Percentiles rank a stretch among this genome's conserved stretches.
phyloP scores from a whole-genome alignment of 2,329 filamentous ascomycete species.

The Colletotrichum sp. region DNA sequence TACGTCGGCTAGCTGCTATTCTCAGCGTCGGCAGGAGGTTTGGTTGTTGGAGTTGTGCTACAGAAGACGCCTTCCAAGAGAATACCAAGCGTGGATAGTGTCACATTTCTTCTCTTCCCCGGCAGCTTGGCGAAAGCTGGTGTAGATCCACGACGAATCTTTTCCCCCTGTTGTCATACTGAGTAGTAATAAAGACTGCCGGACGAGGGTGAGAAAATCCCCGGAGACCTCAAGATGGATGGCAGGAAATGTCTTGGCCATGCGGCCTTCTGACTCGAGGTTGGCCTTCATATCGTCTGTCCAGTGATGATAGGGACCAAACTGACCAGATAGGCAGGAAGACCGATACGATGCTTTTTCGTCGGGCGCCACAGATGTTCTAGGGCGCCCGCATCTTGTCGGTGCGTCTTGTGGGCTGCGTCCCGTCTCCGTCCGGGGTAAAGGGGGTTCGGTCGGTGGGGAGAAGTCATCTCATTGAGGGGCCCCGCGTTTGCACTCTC shows the following conservation, averaged over 20 bases:
- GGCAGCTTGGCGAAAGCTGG: conserved; percentile 8
- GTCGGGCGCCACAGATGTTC: not conserved
- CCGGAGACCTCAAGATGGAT: not conserved
- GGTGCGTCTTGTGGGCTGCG: not conserved
- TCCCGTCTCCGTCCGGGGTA: not conserved
- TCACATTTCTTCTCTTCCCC: not conserved
- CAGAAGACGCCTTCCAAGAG: not conserved
- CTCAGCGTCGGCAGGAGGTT: not conserved
- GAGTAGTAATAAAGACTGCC: not conserved
- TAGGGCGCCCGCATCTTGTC: not conserved
- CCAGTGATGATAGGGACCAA: not conserved
- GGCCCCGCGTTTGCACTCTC: not conserved
- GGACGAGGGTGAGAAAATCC: not conserved
- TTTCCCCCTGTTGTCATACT: not conserved
- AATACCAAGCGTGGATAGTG: not conserved
- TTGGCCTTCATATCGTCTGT: not conserved
- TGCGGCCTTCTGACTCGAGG: conserved; percentile 14
- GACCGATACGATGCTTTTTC: not conserved
- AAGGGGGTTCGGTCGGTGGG: not conserved
- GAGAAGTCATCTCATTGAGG: not conserved
- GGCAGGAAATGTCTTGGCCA: not conserved
- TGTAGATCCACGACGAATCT: not conserved
- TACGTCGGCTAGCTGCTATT: not conserved
- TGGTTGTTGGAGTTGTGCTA: not conserved
- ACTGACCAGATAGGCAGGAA: not conserved